Evolutionary conservation across 2,329 filamentous ascomycete genomes (phyloP).

Genomic region (Epichloe typhina): DNA sequence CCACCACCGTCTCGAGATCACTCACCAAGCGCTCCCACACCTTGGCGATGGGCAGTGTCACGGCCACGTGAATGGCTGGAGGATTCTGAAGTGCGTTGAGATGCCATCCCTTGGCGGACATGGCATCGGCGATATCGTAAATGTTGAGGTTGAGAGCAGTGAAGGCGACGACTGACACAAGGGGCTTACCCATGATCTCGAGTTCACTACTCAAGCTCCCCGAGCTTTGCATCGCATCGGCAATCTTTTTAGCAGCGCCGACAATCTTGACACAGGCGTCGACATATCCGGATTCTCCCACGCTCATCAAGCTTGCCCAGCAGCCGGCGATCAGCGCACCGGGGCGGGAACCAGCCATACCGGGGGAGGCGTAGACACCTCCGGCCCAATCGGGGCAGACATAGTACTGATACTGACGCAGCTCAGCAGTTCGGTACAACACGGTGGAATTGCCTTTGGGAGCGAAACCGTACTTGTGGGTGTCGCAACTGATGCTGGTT

Average conservation of each 20-base stretch:
- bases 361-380: slow-evolving; percentile 93
- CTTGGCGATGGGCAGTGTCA: slow-evolving; percentile 74
- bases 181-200: slow-evolving; percentile 67
- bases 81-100: slow-evolving; percentile 87
- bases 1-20: slow-evolving; percentile 55
- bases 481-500: slow-evolving; percentile 91
- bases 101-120: slow-evolving; percentile 82
- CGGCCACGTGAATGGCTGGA: slow-evolving; percentile 84
- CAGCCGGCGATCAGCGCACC: slow-evolving; percentile 91
- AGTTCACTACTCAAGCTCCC: slow-evolving; percentile 60
- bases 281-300: slow-evolving; percentile 81
- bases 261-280: slow-evolving; percentile 81
- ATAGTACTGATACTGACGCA: slow-evolving; percentile 91
- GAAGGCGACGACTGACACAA: slow-evolving; percentile 87
- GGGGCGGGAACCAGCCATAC: slow-evolving; percentile 80
- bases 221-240: slow-evolving; percentile 56
- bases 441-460: slow-evolving; percentile 94
- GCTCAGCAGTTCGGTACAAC: slow-evolving; percentile 67
- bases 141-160: slow-evolving; percentile 72
- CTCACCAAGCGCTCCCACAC: slow-evolving; percentile 66
- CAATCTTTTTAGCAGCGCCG: slow-evolving; percentile 75
- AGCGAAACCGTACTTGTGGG: slow-evolving; percentile 97
- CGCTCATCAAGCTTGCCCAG: slow-evolving; percentile 83
- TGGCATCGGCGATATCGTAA: slow-evolving; percentile 86
- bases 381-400: slow-evolving; percentile 90